These are phyloP conservation scores for Malassezia obtusa DNA, from an alignment of 1,284 basidiomycete genomes.

Conservation along the genomic window DNA sequence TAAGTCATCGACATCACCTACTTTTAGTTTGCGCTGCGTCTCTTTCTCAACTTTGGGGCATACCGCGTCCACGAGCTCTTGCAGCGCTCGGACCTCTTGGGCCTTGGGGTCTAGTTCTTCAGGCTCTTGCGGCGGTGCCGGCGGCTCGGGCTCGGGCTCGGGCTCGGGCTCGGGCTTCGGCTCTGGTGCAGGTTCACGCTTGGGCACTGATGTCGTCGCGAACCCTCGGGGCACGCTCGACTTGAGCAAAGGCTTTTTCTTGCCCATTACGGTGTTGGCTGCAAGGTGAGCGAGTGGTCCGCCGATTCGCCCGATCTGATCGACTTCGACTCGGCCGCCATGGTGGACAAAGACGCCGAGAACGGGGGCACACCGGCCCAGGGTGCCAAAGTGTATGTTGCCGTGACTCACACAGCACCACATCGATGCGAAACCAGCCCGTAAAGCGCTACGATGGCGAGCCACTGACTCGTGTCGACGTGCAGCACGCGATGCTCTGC, in stretches of 20 bases:
- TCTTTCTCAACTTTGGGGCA: slow-evolving; percentile 87
- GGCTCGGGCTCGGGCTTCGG: background rate
- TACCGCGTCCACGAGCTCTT: slow-evolving; percentile 57
- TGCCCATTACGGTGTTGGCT: slow-evolving; percentile 18
- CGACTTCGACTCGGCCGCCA: background rate
- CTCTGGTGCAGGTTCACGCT: slow-evolving; percentile 53
- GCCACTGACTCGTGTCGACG: slow-evolving; percentile 52
- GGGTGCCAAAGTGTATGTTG: background rate
- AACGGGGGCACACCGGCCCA: background rate
- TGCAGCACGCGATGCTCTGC: slow-evolving; percentile 72
- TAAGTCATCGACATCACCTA: background rate
- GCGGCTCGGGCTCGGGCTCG: background rate
- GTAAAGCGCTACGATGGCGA: slow-evolving; percentile 46
- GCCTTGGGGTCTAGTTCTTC: slow-evolving; percentile 27
- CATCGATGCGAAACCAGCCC: slow-evolving; percentile 36
- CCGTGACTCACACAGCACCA: background rate
- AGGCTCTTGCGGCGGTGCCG: background rate
- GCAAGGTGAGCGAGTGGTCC: background rate
- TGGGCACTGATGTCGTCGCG: slow-evolving; percentile 60
- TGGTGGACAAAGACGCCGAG: slow-evolving; percentile 2
- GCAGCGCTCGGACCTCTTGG: slow-evolving; percentile 42
- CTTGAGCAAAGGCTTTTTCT: slow-evolving; percentile 43
- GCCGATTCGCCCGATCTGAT: background rate
- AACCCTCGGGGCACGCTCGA: slow-evolving; percentile 38
- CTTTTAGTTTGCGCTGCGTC: slow-evolving; percentile 60